These are phyloP conservation scores for Glaciozyma martinii DNA, from an alignment of 768 basidiomycete species.

Conservation along the genomic window DNA sequence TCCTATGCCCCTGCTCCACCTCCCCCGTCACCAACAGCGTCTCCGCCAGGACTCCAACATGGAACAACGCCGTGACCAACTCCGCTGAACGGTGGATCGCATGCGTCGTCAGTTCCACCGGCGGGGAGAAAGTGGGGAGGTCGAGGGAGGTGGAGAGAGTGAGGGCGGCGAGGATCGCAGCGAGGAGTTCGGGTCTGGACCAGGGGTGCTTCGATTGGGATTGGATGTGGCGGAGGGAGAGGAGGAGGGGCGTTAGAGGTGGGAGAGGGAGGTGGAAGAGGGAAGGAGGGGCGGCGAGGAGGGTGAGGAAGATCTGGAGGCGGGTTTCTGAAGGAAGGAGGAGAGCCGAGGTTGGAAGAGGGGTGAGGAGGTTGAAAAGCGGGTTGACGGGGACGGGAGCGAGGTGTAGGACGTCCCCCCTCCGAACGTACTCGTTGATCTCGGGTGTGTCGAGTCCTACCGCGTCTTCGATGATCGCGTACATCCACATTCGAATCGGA, in stretches of 20 bases:
- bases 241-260: constrained; percentile 5
- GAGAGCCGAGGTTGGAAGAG: background rate
- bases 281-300: background rate
- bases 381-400: background rate
- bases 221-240: constrained; percentile 12
- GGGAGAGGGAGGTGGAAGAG: background rate
- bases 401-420: constrained; percentile 2
- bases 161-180: constrained; percentile 10
- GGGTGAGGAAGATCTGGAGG: background rate
- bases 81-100: constrained; percentile 9
- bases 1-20: no score
- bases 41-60: constrained; percentile 5
- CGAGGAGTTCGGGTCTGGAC: background rate
- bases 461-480: constrained; percentile 15
- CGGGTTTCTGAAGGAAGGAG: background rate
- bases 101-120: background rate
- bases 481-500: constrained; percentile 13
- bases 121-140: background rate
- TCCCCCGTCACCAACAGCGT: background rate
- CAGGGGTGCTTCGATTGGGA: constrained; percentile 5
- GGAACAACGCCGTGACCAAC: constrained; percentile 9
- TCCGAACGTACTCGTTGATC: constrained; percentile 10
- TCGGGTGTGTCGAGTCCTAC: background rate
- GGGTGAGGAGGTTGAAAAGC: background rate
- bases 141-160: background rate